Evolutionary conservation across 2,329 filamentous ascomycete species (phyloP).

Genomic region (Teratosphaeria nubilosa): DNA sequence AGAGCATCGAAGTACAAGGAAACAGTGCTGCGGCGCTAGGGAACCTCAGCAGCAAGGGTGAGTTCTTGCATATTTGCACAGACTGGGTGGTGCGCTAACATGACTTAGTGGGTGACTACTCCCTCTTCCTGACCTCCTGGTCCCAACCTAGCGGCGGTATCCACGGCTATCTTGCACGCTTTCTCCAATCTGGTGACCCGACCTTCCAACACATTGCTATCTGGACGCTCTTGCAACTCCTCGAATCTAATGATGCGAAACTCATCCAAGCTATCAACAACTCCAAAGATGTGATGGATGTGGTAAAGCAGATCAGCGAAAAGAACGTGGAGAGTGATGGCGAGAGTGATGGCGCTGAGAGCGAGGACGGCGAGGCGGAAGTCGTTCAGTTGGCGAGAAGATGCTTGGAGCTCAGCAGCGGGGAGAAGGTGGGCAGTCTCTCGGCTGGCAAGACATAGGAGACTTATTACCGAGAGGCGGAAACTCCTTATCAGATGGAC

Average conservation of each 20-base stretch:
- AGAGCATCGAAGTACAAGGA: conserved; percentile 95
- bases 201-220: conserved; percentile 99
- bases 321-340: conserved; percentile 80
- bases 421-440: background rate
- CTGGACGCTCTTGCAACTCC: conserved; percentile 89
- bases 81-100: background rate
- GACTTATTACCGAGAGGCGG: background rate
- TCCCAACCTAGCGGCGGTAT: conserved; percentile 85
- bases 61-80: conserved; percentile 11
- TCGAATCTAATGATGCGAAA: conserved; percentile 87
- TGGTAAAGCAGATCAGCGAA: conserved; percentile 85
- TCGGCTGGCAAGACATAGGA: background rate
- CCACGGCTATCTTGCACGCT: conserved; percentile 86
- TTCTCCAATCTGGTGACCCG: conserved; percentile 85
- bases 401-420: conserved; percentile 58
- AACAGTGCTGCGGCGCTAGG: conserved; percentile 94
- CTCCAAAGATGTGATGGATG: conserved; percentile 80
- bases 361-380: conserved; percentile 85
- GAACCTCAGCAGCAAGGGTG: conserved; percentile 95
- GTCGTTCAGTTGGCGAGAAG: conserved; percentile 84
- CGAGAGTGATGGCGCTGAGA: conserved; percentile 72
- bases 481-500: background rate
- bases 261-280: conserved; percentile 83
- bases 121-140: conserved; percentile 93
- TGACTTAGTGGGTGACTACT: conserved; percentile 77